These are phyloP conservation scores for Candida vaughaniae DNA, from an alignment of 805 yeast species.

Conservation along the genomic window DNA sequence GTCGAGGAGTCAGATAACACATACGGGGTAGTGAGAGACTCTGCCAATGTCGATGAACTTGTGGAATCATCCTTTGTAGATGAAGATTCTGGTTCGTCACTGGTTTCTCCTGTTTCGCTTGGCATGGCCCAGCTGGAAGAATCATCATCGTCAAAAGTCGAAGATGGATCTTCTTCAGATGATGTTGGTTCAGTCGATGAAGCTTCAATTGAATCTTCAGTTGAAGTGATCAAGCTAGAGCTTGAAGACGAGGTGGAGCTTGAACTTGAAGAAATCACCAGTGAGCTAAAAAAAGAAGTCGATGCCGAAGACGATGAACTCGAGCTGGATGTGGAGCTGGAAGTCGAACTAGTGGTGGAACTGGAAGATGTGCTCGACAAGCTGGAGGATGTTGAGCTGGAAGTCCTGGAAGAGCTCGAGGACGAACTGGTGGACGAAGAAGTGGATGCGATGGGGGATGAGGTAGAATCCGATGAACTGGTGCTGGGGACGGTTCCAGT, in stretches of 20 bases:
- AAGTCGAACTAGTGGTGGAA: conserved; percentile 7
- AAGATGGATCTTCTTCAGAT: background rate
- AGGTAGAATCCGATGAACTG: background rate
- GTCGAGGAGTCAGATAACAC: conserved; percentile 5
- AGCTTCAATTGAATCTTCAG: background rate
- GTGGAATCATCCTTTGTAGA: background rate
- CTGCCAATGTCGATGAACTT: conserved; percentile 4
- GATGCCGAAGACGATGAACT: conserved; percentile 1
- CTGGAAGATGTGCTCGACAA: background rate
- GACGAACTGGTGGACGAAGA: background rate
- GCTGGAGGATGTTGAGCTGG: background rate
- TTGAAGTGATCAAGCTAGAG: background rate
- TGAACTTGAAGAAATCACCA: background rate
- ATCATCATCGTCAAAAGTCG: conserved; percentile 1
- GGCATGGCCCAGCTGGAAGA: background rate
- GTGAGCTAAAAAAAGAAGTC: conserved; percentile 1
- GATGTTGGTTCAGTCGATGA: background rate
- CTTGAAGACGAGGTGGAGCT: background rate
- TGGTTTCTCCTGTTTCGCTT: background rate
- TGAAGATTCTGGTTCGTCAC: background rate
- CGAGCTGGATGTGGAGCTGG: conserved; percentile 7
- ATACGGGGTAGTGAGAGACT: conserved; percentile 1
- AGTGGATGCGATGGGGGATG: background rate
- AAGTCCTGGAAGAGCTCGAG: conserved; percentile 1
- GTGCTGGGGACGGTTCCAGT: conserved; percentile 1